phyloP scores from a whole-genome alignment of 106 monocot genomes.

The Gastrodia elata region DNA sequence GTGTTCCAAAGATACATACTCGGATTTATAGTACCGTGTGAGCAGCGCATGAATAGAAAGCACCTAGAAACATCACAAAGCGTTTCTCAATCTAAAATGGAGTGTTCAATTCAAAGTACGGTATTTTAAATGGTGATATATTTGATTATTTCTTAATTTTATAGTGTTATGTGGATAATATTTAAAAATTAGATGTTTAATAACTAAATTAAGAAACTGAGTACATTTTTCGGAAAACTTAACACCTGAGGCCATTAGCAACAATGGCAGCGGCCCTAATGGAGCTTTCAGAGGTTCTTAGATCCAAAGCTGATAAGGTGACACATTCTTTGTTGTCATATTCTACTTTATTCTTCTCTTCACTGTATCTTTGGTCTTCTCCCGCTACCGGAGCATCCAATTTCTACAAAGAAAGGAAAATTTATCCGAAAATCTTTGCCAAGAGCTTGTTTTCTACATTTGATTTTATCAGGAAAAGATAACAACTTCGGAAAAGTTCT shows the following conservation, averaged over 20 bases:
- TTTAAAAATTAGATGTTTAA: too few relatives aligned
- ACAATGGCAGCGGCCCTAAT: neutral
- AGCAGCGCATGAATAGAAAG: too few relatives aligned
- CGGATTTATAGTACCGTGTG: too few relatives aligned
- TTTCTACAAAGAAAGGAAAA: neutral
- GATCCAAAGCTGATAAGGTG: constrained; percentile 3
- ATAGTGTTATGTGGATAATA: too few relatives aligned
- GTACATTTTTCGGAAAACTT: neutral
- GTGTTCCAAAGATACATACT: too few relatives aligned
- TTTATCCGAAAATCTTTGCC: neutral
- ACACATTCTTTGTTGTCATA: neutral
- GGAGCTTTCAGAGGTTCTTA: constrained; percentile 6
- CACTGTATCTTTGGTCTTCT: neutral
- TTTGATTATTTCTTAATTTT: too few relatives aligned
- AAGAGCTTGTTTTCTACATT: neutral
- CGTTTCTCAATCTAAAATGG: too few relatives aligned
- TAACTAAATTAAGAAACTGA: too few relatives aligned
- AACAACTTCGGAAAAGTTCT: neutral
- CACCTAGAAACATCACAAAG: too few relatives aligned
- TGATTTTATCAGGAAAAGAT: constrained; percentile 4
- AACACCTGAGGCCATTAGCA: neutral
- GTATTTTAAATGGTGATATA: too few relatives aligned
- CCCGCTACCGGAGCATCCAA: neutral
- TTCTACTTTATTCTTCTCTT: neutral
- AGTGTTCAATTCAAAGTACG: too few relatives aligned